phyloP scores from a whole-genome alignment of 2,329 filamentous ascomycete species.

The Beauveria varroae region DNA sequence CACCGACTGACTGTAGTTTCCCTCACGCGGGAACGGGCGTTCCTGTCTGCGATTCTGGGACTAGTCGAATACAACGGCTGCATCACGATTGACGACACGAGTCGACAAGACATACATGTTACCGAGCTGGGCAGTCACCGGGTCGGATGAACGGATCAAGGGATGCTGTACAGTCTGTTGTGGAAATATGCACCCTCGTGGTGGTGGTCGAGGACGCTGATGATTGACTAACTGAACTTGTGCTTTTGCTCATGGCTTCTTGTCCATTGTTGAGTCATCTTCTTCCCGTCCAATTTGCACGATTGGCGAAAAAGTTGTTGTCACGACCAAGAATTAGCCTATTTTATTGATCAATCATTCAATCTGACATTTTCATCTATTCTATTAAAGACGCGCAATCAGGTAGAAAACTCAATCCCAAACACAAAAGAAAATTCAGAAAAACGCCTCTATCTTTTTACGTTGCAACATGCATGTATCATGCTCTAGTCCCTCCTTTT shows the following conservation, averaged over 20 bases:
- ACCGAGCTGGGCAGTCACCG: no score
- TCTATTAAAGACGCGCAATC: neutral
- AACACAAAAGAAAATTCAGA: neutral
- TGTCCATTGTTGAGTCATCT: neutral
- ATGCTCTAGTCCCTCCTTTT: neutral
- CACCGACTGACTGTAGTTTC: no score
- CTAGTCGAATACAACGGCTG: no score
- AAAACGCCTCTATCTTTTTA: slow-evolving; percentile 5
- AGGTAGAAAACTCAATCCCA: neutral
- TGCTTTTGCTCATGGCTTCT: neutral
- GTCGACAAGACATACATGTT: no score
- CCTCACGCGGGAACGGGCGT: no score
- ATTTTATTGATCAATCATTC: neutral
- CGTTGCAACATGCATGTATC: neutral
- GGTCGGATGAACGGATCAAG: no score
- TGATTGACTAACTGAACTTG: neutral
- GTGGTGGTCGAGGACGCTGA: neutral
- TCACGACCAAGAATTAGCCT: no score
- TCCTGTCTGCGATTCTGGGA: no score
- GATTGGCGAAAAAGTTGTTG: no score
- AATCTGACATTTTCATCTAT: neutral
- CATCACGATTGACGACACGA: no score
- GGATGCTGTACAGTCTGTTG: no score
- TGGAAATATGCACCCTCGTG: neutral
- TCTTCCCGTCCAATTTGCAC: no score